Base-by-base conservation (phyloP, 1,139 yeast genomes). In the Diutina scorzettiae region DNA sequence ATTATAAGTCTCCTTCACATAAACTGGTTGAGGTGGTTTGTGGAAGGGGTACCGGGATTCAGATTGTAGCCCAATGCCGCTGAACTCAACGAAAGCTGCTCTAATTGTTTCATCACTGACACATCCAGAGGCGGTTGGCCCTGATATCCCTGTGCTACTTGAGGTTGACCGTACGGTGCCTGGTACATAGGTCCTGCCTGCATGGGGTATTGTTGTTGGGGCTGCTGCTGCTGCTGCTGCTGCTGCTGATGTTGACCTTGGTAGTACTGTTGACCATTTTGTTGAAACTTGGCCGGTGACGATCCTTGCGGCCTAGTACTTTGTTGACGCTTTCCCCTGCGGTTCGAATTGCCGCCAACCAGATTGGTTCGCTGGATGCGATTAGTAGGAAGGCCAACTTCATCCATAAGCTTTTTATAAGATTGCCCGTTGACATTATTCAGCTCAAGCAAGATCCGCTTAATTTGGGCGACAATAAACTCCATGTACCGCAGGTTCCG, bases 351-450 rank as follows among this genome's bases (percentile, higher is more conserved):
- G n/a, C 17, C 31, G 24, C 41, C 27, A 28, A 21, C 11, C 32
- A 28, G 31, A 4, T n/a, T 8, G 8, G 24, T 5, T 8, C 33
- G 47, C 51, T 43, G 52, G 48, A 54, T 3, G 54, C 41, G n/a
- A 61, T 51, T 43, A 69, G 53, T 43, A 58, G 71, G 58, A 42
- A 89, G 66, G 6, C 97, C 97, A 48, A 87, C 93, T 58, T 91
- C 97, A 51, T 91, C 97, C 76, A 89, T 76, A 45, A 91, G 66
- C 50, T 95, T 77, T 56, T 85, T 84, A 60, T 86, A 85, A 23
- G 84, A 85, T 55, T 85, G 95, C 28, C 72, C 71, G 43, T 71
- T 68, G 31, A 55, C 53, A 17, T 78, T 71, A 46, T 76, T 78
- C 50, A 76, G 62, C 40, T 78, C 79, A 44, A 78, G 59, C 44